Conservation (phyloP, 2,329 filamentous ascomycete species). For the Pseudomassariella vexata region DNA sequence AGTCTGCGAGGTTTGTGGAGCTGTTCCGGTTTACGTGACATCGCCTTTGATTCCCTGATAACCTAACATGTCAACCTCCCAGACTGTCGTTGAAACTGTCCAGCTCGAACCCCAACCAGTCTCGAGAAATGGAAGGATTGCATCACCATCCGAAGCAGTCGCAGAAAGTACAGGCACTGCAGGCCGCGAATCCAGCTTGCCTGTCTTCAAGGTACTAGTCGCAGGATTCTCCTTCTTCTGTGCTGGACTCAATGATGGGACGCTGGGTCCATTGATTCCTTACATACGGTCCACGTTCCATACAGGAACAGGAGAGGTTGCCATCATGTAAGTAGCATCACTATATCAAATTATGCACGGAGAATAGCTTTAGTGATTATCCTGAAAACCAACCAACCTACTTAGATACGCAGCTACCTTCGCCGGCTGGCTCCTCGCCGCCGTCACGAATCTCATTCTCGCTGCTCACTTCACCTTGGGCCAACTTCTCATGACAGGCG, state of each 20-base stretch:
- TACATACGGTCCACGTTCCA: slow-evolving; percentile 54
- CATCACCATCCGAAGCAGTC: slow-evolving; percentile 7
- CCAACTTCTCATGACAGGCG: slow-evolving; percentile 50
- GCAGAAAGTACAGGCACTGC: slow-evolving; percentile 11
- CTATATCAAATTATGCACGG: no score
- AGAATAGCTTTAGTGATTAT: no score
- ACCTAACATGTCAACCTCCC: slow-evolving; percentile 3
- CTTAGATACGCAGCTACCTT: slow-evolving; percentile 53
- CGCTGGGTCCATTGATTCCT: slow-evolving; percentile 56
- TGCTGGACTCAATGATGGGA: slow-evolving; percentile 60
- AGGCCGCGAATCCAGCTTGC: slow-evolving; percentile 15
- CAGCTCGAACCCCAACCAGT: background rate
- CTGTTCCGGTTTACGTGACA: no score
- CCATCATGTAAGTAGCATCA: slow-evolving; percentile 19
- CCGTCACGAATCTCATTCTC: slow-evolving; percentile 49
- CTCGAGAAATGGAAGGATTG: background rate
- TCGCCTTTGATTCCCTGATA: no score
- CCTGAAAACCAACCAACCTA: no score
- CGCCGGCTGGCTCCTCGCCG: slow-evolving; percentile 53
- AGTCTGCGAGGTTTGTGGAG: no score
- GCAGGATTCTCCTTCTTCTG: slow-evolving; percentile 60
- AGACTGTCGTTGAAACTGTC: slow-evolving; percentile 3
- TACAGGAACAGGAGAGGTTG: slow-evolving; percentile 25
- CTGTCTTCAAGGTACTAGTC: slow-evolving; percentile 43
- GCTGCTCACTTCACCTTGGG: slow-evolving; percentile 48